phyloP scores from a whole-genome alignment of 305 asterid genomes.

The Fraxinus platypoda region DNA sequence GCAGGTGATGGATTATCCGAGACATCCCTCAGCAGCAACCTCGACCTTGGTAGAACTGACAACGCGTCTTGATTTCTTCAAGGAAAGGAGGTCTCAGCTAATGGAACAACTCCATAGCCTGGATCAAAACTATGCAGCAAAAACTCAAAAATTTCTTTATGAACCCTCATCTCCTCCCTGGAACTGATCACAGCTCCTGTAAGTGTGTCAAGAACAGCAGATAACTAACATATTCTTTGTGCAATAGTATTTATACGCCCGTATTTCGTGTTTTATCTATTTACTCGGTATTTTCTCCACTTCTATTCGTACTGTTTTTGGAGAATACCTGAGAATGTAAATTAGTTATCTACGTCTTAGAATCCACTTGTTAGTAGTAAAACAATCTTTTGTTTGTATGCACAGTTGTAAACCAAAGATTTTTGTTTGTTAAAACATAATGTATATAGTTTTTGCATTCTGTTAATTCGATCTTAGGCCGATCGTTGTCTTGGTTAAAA shows the following conservation, averaged over 20 bases:
- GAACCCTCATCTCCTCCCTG: conserved; percentile 82
- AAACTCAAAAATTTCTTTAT: conserved; percentile 56
- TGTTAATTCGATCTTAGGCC: no score
- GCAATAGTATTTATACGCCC: conserved; percentile 24
- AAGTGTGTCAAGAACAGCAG: conserved; percentile 17
- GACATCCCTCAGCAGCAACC: conserved; percentile 64
- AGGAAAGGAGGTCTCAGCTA: conserved; percentile 90
- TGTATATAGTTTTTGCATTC: not conserved
- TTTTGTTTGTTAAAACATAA: not conserved
- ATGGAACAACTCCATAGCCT: conserved; percentile 93
- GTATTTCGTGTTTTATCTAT: conserved; percentile 14
- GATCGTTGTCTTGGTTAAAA: not conserved
- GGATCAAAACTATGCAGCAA: conserved; percentile 65
- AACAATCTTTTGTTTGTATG: conserved; percentile 16
- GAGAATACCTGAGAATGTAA: conserved; percentile 25
- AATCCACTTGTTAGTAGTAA: conserved; percentile 4
- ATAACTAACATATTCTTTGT: conserved; percentile 28
- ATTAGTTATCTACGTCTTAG: conserved; percentile 15
- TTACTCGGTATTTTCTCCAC: not conserved
- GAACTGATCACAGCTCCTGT: conserved; percentile 42
- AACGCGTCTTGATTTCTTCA: conserved; percentile 86
- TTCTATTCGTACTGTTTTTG: conserved; percentile 1
- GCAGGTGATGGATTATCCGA: conserved; percentile 59
- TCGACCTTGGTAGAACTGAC: conserved; percentile 83
- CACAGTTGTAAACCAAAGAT: not conserved